Base-by-base conservation (phyloP, 345 rosid species). In the Erodium maritimum region DNA sequence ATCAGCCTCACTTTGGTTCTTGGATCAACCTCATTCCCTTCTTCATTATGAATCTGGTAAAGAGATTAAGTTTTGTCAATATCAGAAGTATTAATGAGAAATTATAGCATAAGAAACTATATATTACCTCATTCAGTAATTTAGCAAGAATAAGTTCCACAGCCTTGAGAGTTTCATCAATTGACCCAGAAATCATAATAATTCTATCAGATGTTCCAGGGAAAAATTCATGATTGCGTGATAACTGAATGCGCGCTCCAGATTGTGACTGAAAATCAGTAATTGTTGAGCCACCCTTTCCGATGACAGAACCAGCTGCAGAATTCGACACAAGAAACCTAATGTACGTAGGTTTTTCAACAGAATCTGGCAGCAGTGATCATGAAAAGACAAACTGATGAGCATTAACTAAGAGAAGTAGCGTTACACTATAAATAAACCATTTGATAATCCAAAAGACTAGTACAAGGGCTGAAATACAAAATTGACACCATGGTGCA, bases 231-330 rank as follows among this genome's bases (percentile, higher is more conserved):
- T 82, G 85, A 69, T 79, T 90, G 59, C 97, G 95, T 5, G 99
- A 94, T 63, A 94, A 75, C 79, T 94, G 97, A 71, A 94, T 90
- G 66, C 96, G 77, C 4, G 99, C 96, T 51, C 97, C 93, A 0
- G 99, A 94, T 66, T 87, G 87, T 5, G 90, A 78, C 79, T 94
- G 99, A 60, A 90, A 90, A 33, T 94, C 99, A 57, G 88, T 87
- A 67, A 94, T 94, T 23, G 96, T 94, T 13, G 95, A 87, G 64
- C 99, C 99, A 62, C 96, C 96, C 78, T 90, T 94, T 69, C 99
- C 97, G 66, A 94, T 94, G 63, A 94, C 89, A 21, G 99, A 91
- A 68, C 99, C 99, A 61, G 99, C 99, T 7, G 95, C 88, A 22
- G 97, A 85, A 84, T 94, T 94, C 58, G 99, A 94, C 21, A 94